Conservation (phyloP, 352 stramenopile species). For the Globisporangium cederbergense region DNA sequence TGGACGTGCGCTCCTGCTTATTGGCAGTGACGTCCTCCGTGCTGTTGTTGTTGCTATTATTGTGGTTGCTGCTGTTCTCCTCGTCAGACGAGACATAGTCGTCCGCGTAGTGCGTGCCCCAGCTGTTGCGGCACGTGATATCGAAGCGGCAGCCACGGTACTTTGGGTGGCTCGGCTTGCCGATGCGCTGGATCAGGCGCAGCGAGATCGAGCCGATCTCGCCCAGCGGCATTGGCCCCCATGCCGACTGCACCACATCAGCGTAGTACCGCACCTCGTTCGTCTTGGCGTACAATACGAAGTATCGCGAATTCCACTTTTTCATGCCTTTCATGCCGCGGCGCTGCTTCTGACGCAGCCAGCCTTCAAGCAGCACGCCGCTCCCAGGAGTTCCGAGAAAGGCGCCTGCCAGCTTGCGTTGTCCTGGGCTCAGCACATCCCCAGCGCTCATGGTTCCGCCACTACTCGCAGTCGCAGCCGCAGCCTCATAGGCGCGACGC, state of each 20-base stretch:
- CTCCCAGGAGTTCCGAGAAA: slow-evolving; percentile 52
- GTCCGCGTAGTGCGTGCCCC: slow-evolving; percentile 73
- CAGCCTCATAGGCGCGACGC: slow-evolving; percentile 23
- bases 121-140: slow-evolving; percentile 79
- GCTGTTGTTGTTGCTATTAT: slow-evolving; percentile 19
- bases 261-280: slow-evolving; percentile 82
- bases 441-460: not conserved
- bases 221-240: slow-evolving; percentile 66
- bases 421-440: slow-evolving; percentile 36
- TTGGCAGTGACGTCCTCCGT: slow-evolving; percentile 18
- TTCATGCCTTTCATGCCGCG: slow-evolving; percentile 78
- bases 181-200: slow-evolving; percentile 77
- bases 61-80: slow-evolving; percentile 37
- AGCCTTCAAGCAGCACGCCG: slow-evolving; percentile 74
- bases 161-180: slow-evolving; percentile 74
- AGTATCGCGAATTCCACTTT: slow-evolving; percentile 84
- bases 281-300: slow-evolving; percentile 69
- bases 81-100: slow-evolving; percentile 79
- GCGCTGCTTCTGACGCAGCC: slow-evolving; percentile 78
- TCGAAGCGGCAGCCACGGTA: slow-evolving; percentile 83
- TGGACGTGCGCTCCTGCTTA: slow-evolving; percentile 32
- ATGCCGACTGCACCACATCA: slow-evolving; percentile 75
- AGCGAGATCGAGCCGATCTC: slow-evolving; percentile 81
- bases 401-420: slow-evolving; percentile 50
- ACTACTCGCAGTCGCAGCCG: slow-evolving; percentile 11